Evolutionary conservation across 768 basidiomycete genomes (phyloP), one percentile per base, ranked within the genome.

Genomic region (Russula dissimulans): DNA sequence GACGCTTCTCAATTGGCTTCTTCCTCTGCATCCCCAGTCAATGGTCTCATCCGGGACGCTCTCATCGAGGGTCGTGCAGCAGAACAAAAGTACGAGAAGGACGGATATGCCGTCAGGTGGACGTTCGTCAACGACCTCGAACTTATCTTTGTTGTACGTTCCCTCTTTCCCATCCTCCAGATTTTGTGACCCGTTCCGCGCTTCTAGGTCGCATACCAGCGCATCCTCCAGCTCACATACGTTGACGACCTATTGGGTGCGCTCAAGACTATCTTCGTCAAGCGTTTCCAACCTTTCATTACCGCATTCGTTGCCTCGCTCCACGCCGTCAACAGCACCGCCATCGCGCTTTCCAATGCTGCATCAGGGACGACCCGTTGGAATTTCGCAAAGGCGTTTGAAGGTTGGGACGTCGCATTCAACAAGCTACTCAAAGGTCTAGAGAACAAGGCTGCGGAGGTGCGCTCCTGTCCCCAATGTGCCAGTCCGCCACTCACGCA

Each of bases 21-120:
- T 44, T 86, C 89, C 18, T 76, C 87, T 3, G 77, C 86, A 14
- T 92, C 89, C 1, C 93, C 92, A 3, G 84, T 95, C 57, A 94
- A 94, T 74, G 82, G 87, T 29, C 85, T 95, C 68, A 85, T 95
- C 66, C 85, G 87, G 44, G 91, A 94, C 64, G 91, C 91, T 4
- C 80, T 98, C 57, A 95, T 97, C 67, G 94, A 97, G 69, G 91
- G 93, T 31, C 81, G 89, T 14, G 84, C 84, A 8, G 71, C 88
- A 0, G 90, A 91, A 60, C 83, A 89, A 61, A 87, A 83, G 62
- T 94, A 91, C 70, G 94, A 95, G 74, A 93, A 86, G 71, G 95
- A 95, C 67, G 95, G 95, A 2, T 95, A 93, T 67, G 87, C 92
- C 31, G 84, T 97, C 54, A 87, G 87, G 71, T 97, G 95, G 94